phyloP scores from a whole-genome alignment of 2,329 filamentous ascomycete species.

The Neofusicoccum laricinum region DNA sequence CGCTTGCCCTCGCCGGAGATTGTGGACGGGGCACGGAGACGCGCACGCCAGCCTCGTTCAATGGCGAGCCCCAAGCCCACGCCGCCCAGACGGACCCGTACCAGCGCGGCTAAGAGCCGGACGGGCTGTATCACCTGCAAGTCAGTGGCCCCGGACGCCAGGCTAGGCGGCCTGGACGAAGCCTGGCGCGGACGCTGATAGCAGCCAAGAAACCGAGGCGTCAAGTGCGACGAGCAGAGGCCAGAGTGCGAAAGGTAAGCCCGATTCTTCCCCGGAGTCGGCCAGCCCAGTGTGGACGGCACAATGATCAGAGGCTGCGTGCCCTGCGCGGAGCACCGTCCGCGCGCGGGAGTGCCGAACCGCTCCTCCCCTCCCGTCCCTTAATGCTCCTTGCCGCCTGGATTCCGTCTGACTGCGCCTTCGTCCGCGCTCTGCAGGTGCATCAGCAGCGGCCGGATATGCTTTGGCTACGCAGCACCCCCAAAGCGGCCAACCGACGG shows the following conservation, averaged over 20 bases:
- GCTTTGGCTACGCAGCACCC: constrained; percentile 25
- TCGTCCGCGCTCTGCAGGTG: constrained; percentile 17
- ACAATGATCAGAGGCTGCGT: neutral
- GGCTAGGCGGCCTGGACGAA: neutral
- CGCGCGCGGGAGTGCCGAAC: neutral
- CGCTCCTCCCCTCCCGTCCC: neutral
- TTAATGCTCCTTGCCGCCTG: neutral
- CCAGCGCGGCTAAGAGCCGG: neutral
- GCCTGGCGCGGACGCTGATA: neutral
- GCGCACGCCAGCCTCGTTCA: neutral
- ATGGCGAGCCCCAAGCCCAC: neutral
- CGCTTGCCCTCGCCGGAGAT: neutral
- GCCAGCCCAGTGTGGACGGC: neutral
- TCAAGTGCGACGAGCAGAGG: constrained; percentile 38
- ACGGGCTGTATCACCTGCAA: constrained; percentile 14
- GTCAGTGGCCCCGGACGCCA: neutral
- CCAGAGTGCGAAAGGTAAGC: constrained; percentile 38
- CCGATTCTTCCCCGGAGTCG: neutral
- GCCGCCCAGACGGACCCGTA: neutral
- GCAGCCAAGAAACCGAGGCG: constrained; percentile 23
- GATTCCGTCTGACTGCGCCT: neutral
- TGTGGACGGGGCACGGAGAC: neutral
- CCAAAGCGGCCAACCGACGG: neutral
- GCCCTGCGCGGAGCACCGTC: neutral
- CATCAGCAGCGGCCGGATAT: constrained; percentile 29